Evolutionary conservation across 2,329 filamentous ascomycete genomes (phyloP), one percentile per base, ranked within the genome.

Genomic region (Domatiomyces globalis): DNA sequence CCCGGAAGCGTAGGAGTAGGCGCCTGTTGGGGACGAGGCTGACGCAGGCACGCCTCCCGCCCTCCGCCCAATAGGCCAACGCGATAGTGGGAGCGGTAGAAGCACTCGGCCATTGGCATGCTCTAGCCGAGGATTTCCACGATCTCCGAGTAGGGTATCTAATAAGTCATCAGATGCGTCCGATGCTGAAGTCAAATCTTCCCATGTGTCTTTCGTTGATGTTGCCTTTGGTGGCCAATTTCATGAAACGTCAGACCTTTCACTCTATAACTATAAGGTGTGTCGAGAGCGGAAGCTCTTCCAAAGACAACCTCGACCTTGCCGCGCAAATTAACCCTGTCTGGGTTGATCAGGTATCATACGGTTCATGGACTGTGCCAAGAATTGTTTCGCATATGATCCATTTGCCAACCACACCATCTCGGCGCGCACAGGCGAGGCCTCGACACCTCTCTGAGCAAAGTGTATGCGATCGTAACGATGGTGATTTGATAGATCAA

Each of bases 391-490:
- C 8, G 29, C 29, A 5, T 33, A 7, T 33, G 7, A 15, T 39
- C 4, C 8, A 15, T 10, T 39, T 39, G 9, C 33, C 9, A 39
- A 15, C 22, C 22, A 25, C 15, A 15, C 33, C 33, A 39, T 15
- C 10, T 33, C 8, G 29, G 29, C 29, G 29, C 8, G 7, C 8
- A 10, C 8, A 33, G 29, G 22, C 22, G 22, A 33, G 29, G 4
- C 10, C 4, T 39, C 33, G 12, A 39, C 9, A 10, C 4, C 33
- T 15, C 15, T 15, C 10, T 39, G 33, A 10, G 15, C 9, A 39
- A 39, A 10, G 69, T 67, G 36, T 74, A 76, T 44, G 63, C 64
- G 43, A 69, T 60, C 3, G 67, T 63, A 1, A 68, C 69, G 46
- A 70, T 63, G 0, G 65, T 69, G n/a, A 65, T 45, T 25, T 64